Conservation (phyloP, 768 basidiomycete species). For the Boletus rubroflammeus region DNA sequence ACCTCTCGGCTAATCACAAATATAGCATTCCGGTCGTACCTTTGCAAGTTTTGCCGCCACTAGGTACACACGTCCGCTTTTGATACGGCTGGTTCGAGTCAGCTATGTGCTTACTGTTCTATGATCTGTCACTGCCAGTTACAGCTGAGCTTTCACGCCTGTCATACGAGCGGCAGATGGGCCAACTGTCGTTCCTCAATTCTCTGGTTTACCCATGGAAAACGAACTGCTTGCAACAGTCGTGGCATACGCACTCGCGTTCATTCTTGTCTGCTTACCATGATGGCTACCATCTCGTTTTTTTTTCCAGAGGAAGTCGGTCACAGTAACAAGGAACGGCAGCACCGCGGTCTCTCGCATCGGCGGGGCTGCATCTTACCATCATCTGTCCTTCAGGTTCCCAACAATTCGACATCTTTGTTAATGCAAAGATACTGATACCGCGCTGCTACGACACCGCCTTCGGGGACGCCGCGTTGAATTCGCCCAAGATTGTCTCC, state of each 20-base stretch:
- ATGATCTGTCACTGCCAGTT: background rate
- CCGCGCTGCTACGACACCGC: slow-evolving; percentile 13
- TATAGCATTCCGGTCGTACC: background rate
- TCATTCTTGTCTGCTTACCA: background rate
- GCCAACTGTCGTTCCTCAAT: background rate
- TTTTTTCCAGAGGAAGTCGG: background rate
- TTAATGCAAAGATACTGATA: slow-evolving; percentile 3
- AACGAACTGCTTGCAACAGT: background rate
- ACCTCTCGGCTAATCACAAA: background rate
- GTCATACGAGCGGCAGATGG: background rate
- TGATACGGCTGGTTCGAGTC: background rate
- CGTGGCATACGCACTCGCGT: background rate
- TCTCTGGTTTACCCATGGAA: background rate
- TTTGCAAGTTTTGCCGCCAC: background rate
- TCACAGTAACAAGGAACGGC: background rate
- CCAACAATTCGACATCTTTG: slow-evolving; percentile 8
- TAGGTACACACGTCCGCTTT: background rate
- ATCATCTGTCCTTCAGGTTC: background rate
- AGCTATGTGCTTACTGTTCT: background rate
- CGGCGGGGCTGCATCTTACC: background rate
- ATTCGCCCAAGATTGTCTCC: background rate
- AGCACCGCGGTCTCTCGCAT: background rate
- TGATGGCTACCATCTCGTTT: background rate
- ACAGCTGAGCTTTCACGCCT: background rate
- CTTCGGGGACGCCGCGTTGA: background rate